Evolutionary conservation across 495 filamentous ascomycete genomes (phyloP), one percentile per base, ranked within the genome.

Genomic region (Lindgomyces ingoldianus): DNA sequence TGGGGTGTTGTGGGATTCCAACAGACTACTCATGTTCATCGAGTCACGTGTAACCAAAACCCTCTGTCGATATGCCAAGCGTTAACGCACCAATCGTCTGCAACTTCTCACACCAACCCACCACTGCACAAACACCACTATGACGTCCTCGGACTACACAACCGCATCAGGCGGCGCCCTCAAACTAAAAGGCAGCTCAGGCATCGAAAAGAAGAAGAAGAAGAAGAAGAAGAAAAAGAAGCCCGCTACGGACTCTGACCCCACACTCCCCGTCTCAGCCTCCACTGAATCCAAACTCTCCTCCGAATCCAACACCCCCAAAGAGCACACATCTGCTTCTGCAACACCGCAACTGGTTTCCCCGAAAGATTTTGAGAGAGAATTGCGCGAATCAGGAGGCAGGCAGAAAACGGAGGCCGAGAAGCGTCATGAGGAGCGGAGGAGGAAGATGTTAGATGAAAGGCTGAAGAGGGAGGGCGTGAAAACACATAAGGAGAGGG

Each of bases 401-500:
- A 50, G 61, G 57, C 60, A 71, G 12, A 98, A 96, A 81, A 98
- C 94, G 0, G 93, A 96, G 70, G 85, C 91, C 25, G 93, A 98
- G 78, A 78, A 81, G 68, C 81, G 85, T 39, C 83, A 93, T 72
- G 88, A 93, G 65, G 93, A 98, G 78, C 77, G 83, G 67, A 83
- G 87, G 73, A 80, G 85, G 69, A 93, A 89, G 77, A 82, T 90
- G 81, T 76, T 86, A 64, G 81, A 85, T 68, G 89, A 98, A 75
- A 82, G 92, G 36, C 80, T 96, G 29, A 85, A 89, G 73, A 82
- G 88, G 26, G 90, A 92, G 69, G 90, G 91, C 24, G 81, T 89
- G 69, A 98, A 98, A 82, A 95, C 92, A 42, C 94, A 98, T 72
- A 98, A 98, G 75, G 88, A 98, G 81, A 87, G 90, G 1, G 94